Evolutionary conservation across 352 stramenopile genomes (phyloP), one percentile per base, ranked within the genome.

Genomic region (Phytophthora europaea): DNA sequence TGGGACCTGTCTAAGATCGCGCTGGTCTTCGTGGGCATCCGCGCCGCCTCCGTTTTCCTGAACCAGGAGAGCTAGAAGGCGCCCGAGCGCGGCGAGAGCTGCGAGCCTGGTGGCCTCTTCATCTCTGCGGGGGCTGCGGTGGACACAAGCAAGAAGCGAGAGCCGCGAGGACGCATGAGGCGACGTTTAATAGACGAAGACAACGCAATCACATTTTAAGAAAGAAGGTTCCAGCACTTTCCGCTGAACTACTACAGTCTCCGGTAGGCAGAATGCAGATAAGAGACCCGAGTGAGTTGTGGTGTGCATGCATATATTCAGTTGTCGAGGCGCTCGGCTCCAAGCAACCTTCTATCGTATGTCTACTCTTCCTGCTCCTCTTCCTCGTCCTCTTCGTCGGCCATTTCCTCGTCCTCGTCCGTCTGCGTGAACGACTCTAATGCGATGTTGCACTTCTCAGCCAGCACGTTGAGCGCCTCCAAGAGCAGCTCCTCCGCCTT

Each of bases 391-490:
- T 87, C 77, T 23, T 58, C 78, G 71, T 78, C 79, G 13, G 70
- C 81, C 61, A 83, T 80, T 26, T 81, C 80, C 58, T 80, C 81
- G 31, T 92, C 83, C 20, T 92, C 83, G 16, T 87, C 81, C 8
- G 72, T 67, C 34, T 84, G 70, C 62, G 87, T 89, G 61, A 96
- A 94, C 38, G 89, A 88, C 54, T 94, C 87, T 84, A 94, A 83
- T 75, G 89, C 87, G 43, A 94, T 57, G 70, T 94, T 93, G 71
- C 89, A 96, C 78, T 96, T 96, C 31, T 93, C 81, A 45, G 82
- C 80, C 20, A 96, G 83, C 61, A 96, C 88, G 54, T 88, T 91
- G 18, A 96, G 80, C 33, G 89, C 89, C 62, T 96, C 89, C 4
- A 82, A 78, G 51, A 96, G 61, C 38, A 96, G 70, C 74, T 96